Base-by-base conservation (phyloP, 2,329 filamentous ascomycete species). In the Purpureocillium takamizusanense region DNA sequence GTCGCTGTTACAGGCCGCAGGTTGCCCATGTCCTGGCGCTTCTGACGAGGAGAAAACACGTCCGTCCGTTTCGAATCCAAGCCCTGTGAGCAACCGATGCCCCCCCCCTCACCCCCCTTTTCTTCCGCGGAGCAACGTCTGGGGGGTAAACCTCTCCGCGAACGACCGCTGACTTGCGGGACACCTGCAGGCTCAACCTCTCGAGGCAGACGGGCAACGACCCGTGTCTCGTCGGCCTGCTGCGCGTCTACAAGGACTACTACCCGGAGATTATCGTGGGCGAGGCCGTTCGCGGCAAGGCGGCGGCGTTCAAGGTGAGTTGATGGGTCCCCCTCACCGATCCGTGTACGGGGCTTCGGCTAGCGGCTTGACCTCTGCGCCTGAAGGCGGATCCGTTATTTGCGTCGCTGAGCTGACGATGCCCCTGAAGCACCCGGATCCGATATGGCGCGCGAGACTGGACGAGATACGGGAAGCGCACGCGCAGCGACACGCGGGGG, bases 201-300 rank as follows among this genome's bases (percentile, higher is more conserved):
- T 73, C 74, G 3, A 62, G 76, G 32, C 74, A 78, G 51, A 74
- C 69, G 4, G 81, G 81, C 14, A 83, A 84, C 51, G 87, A 94
- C 40, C 82, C 81, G 35, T 74, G 79, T 37, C 65, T 94, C 28
- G 70, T 83, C 29, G 84, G 84, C 3, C 67, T 94, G 14, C 65
- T 94, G 36, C 76, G 83, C 39, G 78, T 90, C n/a, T 94, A 82
- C 65, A 92, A 92, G 55, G 86, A 90, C 55, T 94, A 90, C 59
- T 94, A 90, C 51, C 86, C 87, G 0, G 86, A 94, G 55, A 86
- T 94, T 39, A 86, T 94, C 42, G 74, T 90, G 12, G 84, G 82
- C 16, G 81, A 83, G 46, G 67, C 75, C 4, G 73, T 77, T 23
- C 67, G 69, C 38, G 76, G 76, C 29, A 72, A 73, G 42, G 76